These are phyloP conservation scores for Phyllachora maydis DNA, from an alignment of 2,329 filamentous ascomycete species.

Conservation along the genomic window DNA sequence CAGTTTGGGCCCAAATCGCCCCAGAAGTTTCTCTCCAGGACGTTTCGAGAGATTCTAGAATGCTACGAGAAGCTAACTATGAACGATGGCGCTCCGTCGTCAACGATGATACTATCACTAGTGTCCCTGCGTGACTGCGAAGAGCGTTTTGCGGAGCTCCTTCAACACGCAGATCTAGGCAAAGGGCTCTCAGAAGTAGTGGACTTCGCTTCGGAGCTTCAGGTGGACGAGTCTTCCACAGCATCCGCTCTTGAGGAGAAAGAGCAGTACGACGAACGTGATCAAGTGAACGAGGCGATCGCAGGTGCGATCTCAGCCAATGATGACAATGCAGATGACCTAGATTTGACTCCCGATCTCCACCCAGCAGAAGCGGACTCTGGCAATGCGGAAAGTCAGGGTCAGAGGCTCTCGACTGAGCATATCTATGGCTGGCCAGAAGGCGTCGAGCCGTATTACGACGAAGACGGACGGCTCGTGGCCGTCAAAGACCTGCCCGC, in stretches of 20 bases:
- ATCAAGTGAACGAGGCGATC: no score
- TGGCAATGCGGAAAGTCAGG: no score
- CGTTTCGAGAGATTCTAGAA: slow-evolving; percentile 7
- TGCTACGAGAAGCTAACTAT: slow-evolving; percentile 5
- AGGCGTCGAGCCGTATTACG: no score
- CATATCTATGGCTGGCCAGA: no score
- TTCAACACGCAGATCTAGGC: slow-evolving; percentile 4
- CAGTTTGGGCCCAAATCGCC: slow-evolving; percentile 22
- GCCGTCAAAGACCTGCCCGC: no score
- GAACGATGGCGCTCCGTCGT: slow-evolving; percentile 2
- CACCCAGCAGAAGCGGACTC: no score
- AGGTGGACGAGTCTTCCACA: slow-evolving; percentile 3
- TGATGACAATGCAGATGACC: no score
- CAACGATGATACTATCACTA: slow-evolving; percentile 5
- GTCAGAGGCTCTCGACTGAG: no score
- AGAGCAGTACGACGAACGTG: slow-evolving; percentile 2
- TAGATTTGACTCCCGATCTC: no score
- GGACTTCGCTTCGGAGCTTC: no score
- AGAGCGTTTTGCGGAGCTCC: slow-evolving; percentile 6
- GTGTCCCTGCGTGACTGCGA: slow-evolving; percentile 6
- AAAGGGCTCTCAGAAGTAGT: slow-evolving; percentile 3
- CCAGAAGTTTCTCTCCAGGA: slow-evolving; percentile 6
- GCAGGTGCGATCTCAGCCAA: no score
- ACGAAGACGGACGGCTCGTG: no score
- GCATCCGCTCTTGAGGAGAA: slow-evolving; percentile 1